Evolutionary conservation across 345 rosid genomes (phyloP).

Genomic region (Salix udensis): DNA sequence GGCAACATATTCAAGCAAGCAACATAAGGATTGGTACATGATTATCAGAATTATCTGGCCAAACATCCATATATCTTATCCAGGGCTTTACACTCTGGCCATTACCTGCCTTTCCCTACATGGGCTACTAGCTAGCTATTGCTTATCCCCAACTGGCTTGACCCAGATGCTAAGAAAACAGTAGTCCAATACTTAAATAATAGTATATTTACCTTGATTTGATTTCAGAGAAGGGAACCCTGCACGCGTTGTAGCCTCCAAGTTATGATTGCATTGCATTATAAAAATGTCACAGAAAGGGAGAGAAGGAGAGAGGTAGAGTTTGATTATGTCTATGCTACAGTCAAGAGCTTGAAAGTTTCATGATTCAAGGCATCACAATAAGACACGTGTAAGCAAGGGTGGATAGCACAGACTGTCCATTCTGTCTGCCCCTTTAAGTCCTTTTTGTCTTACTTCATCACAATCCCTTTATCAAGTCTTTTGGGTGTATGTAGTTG

Average conservation of each 20-base stretch:
- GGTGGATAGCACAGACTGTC: neutral
- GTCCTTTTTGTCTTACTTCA: neutral
- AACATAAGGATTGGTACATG: neutral
- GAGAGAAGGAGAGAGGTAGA: neutral
- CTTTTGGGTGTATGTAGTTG: neutral
- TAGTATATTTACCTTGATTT: conserved; percentile 4
- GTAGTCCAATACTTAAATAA: neutral
- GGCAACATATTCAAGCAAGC: neutral
- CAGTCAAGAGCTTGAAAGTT: neutral
- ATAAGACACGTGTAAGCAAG: conserved; percentile 11
- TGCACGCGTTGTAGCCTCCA: conserved; percentile 14
- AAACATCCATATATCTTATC: neutral
- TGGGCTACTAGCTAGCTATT: neutral
- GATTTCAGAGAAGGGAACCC: neutral
- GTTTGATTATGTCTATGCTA: neutral
- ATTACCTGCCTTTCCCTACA: neutral
- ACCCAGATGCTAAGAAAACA: neutral
- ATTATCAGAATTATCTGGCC: neutral
- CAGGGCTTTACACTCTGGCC: neutral
- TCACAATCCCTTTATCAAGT: too few species aligned
- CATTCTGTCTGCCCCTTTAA: neutral
- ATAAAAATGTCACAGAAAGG: neutral
- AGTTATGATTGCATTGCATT: conserved; percentile 16
- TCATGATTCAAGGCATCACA: neutral
- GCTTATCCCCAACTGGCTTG: too few species aligned